Evolutionary conservation across 345 rosid genomes (phyloP).

Genomic region (Camelina sativa): DNA sequence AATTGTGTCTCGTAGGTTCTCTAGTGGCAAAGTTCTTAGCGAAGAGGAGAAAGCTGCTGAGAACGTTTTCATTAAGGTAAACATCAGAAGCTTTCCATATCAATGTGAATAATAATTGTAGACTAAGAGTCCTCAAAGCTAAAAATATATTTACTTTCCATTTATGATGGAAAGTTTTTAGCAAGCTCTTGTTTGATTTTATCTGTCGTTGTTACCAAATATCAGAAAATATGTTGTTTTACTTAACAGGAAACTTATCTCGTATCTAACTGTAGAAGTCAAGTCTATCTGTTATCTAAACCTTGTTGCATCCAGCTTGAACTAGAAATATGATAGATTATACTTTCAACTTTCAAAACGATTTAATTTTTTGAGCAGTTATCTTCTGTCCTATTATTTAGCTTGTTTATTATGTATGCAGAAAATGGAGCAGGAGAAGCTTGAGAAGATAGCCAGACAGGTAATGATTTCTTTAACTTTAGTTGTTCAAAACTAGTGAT

Average conservation of each 20-base stretch:
- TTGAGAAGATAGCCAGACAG: conserved; percentile 90
- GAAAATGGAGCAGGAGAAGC: conserved; percentile 91
- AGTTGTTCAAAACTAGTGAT: not conserved
- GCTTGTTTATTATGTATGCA: conserved; percentile 39
- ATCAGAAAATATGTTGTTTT: conserved; percentile 9
- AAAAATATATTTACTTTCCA: conserved; percentile 6
- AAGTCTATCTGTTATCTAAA: not conserved
- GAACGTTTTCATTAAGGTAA: conserved; percentile 88
- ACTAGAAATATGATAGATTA: conserved; percentile 6
- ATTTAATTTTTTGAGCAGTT: not conserved
- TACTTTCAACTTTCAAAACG: not conserved
- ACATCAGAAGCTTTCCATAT: not conserved
- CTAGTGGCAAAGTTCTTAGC: conserved; percentile 69
- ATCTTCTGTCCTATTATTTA: not conserved
- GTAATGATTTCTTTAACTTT: conserved; percentile 44
- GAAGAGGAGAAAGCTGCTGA: conserved; percentile 99
- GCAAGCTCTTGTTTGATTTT: not conserved
- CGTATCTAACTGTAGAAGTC: not conserved
- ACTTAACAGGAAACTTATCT: not conserved
- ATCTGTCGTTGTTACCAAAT: not conserved
- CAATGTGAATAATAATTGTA: not conserved
- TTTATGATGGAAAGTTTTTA: conserved; percentile 4
- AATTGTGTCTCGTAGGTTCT: conserved; percentile 68
- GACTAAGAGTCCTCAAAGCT: conserved; percentile 2
- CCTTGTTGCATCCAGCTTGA: not conserved